Evolutionary conservation across 331 rosid genomes (phyloP).

Genomic region (Rhamnella rubrinervis): DNA sequence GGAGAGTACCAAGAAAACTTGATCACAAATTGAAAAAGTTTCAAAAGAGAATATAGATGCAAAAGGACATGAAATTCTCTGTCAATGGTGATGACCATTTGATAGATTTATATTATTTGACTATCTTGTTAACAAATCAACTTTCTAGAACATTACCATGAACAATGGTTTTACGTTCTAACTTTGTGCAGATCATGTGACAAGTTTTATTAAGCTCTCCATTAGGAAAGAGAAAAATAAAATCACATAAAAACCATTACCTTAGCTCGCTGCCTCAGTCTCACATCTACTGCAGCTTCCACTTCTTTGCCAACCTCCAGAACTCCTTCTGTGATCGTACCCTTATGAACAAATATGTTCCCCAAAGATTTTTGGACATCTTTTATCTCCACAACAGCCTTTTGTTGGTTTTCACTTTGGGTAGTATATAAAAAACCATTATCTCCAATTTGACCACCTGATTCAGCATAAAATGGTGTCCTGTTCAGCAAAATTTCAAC

Average conservation of each 20-base stretch:
- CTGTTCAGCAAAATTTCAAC: constrained; percentile 78
- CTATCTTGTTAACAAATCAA: constrained; percentile 15
- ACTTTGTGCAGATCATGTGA: too few relatives aligned
- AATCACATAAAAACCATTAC: constrained; percentile 35
- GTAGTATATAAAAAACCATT: constrained; percentile 68
- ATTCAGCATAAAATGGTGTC: constrained; percentile 97
- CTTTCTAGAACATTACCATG: background rate
- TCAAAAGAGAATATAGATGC: background rate
- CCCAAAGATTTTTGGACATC: constrained; percentile 89
- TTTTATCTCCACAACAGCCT: constrained; percentile 71
- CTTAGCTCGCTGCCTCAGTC: constrained; percentile 86
- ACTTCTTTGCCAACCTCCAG: constrained; percentile 90
- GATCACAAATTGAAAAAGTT: background rate
- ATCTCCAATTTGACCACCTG: constrained; percentile 96
- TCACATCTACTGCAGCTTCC: constrained; percentile 78
- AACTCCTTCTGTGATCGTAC: constrained; percentile 73
- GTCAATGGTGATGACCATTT: background rate
- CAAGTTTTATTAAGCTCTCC: too few relatives aligned
- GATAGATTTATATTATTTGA: background rate
- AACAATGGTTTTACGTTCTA: too few relatives aligned
- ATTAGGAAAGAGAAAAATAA: constrained; percentile 1
- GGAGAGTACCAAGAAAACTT: constrained; percentile 25
- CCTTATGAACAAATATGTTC: constrained; percentile 85
- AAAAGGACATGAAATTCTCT: background rate
- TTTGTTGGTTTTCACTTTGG: constrained; percentile 53